Evolutionary conservation across 2,329 filamentous ascomycete species (phyloP), one percentile per base, ranked within the genome.

Genomic region (Fusarium poae): DNA sequence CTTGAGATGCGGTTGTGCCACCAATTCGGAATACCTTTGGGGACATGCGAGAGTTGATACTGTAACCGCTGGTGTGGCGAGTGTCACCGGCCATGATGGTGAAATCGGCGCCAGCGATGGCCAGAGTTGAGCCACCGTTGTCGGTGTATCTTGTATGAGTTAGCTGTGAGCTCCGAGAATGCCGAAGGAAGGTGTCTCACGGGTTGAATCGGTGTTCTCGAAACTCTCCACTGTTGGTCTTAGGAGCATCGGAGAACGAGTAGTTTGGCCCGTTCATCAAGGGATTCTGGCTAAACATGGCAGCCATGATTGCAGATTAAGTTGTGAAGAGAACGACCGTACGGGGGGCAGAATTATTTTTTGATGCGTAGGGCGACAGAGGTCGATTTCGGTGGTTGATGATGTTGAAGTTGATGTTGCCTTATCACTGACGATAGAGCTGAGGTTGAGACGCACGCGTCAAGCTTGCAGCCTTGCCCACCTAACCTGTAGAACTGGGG

Each of bases 11-110:
- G 42, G 92, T 94, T 64, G 94, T 93, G 55, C 95, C 96, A 64
- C 97, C 96, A 74, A 99, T 97, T 82, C 92, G 94, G 88, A 97
- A 99, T 68, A 99, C 92, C 83, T 99, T 99, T 59, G 96, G 96
- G 62, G 91, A 88, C 85, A 92, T 95, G 76, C 96, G 92, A 62
- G 94, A 94, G 89, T 99, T 97, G 90, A 99, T 99, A 86, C 92
- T 97, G 89, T 97, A 99, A 78, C 97, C 96, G 70, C 92, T 92
- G 57, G 94, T 97, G 77, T 93, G 93, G 79, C 96, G 92, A 74
- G 96, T 99, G 84, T 99, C 96, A 82, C 97, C 96, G 44, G 96
- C 96, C 79, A 99, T 89, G 83, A 99, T 97, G 78, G 94, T 89
- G 85, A 98, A 99, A 84, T 97, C 92, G 78, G 90, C 89, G 74